Percentiles rank a stretch among this genome's conserved stretches.
These are phyloP conservation scores for Penicilliopsis zonata DNA, from an alignment of 495 filamentous ascomycete species.

Conservation along the genomic window DNA sequence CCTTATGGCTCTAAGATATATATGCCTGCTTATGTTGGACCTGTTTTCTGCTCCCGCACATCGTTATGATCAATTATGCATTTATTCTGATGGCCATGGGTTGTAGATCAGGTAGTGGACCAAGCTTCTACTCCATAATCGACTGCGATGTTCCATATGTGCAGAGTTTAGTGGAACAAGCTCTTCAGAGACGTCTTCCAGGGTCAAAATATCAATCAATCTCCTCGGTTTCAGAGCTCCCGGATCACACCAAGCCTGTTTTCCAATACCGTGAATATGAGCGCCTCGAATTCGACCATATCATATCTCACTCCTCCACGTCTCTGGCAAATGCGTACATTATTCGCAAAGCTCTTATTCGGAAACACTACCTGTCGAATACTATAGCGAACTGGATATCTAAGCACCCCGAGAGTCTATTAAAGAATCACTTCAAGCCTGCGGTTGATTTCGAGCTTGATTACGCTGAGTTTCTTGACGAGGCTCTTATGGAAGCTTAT, in stretches of 20 bases:
- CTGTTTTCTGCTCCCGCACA: no score
- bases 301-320: constrained; percentile 44
- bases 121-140: constrained; percentile 57
- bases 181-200: constrained; percentile 53
- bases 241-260: constrained; percentile 32
- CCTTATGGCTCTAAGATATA: no score
- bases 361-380: constrained; percentile 81
- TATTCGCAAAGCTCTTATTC: constrained; percentile 93
- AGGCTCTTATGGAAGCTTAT: constrained; percentile 79
- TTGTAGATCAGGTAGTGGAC: constrained; percentile 29
- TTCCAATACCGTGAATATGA: constrained; percentile 88
- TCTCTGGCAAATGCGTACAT: constrained; percentile 72
- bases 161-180: constrained; percentile 64
- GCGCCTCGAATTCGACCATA: constrained; percentile 65
- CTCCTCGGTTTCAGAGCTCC: constrained; percentile 29
- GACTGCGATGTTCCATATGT: constrained; percentile 81
- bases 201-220: constrained; percentile 28
- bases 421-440: constrained; percentile 57
- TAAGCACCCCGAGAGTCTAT: constrained; percentile 62
- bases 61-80: no score
- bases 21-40: no score
- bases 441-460: constrained; percentile 83
- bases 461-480: constrained; percentile 92
- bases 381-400: constrained; percentile 70
- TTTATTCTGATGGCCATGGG: constrained; percentile 28